phyloP scores from a whole-genome alignment of 257 asterid species.

The Anisodus tanguticus region DNA sequence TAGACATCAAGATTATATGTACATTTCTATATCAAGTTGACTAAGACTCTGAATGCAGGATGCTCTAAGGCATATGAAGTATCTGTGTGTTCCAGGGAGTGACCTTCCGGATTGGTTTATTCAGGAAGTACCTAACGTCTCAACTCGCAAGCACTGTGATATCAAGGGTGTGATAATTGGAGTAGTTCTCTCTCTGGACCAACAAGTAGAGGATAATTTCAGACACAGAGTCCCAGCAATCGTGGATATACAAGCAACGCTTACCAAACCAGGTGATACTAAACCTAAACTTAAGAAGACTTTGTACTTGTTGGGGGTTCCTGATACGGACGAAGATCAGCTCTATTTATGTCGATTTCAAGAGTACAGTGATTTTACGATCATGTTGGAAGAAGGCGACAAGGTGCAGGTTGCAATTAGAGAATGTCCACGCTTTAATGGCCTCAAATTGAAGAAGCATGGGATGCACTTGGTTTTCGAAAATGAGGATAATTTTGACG shows the following conservation, averaged over 20 bases:
- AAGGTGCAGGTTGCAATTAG: conserved; percentile 29
- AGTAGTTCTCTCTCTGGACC: conserved; percentile 38
- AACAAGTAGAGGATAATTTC: conserved; percentile 32
- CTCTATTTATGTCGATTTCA: conserved; percentile 42
- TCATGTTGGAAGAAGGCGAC: conserved; percentile 39
- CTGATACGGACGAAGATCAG: conserved; percentile 42
- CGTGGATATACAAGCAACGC: conserved; percentile 36
- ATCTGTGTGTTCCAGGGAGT: conserved; percentile 40
- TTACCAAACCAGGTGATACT: conserved; percentile 32
- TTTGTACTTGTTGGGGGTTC: conserved; percentile 33
- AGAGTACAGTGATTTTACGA: conserved; percentile 26
- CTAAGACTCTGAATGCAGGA: conserved; percentile 34
- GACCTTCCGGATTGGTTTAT: conserved; percentile 45
- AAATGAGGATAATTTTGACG: conserved; percentile 45
- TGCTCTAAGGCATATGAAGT: conserved; percentile 32
- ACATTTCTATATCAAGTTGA: neutral
- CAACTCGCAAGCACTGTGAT: conserved; percentile 29
- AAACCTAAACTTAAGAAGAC: neutral
- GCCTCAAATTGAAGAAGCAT: conserved; percentile 37
- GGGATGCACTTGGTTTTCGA: conserved; percentile 42
- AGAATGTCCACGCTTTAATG: neutral
- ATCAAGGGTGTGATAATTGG: conserved; percentile 38
- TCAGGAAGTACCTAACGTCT: conserved; percentile 32
- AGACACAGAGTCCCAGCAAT: conserved; percentile 34
- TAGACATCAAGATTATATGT: neutral